Evolutionary conservation across 345 rosid genomes (phyloP), one percentile per base, ranked within the genome.

Genomic region (Orychophragmus violaceus): DNA sequence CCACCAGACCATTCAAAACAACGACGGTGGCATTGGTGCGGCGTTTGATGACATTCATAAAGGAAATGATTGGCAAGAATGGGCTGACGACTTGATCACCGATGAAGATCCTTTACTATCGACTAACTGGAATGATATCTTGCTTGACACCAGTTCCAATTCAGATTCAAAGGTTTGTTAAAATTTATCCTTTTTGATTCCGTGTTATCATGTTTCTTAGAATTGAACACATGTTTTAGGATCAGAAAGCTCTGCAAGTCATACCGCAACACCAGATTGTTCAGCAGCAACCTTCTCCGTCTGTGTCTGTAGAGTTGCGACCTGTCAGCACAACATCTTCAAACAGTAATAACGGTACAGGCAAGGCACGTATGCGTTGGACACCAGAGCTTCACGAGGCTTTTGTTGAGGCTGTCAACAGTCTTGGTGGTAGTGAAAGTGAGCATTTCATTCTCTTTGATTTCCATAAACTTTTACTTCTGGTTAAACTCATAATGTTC

Each of bases 351-450:
- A 76, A 29, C 9, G 75, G 67, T 30, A 25, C 71, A 2, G 70
- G 82, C 29, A 92, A 86, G 80, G 52, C 93, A 12, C 87, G 98
- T 65, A 89, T 92, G 93, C 95, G 98, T 4, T 92, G 98, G 98
- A 92, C 97, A 3, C 95, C 91, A 12, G 98, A 93, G 78, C 95
- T 90, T 83, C 98, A 93, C 32, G 98, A 90, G 77, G 82, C 95
- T 62, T 93, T 93, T 78, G 87, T 93, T 42, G 98, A 93, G 62
- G 97, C 97, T 84, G 94, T 93, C 61, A 85, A 82, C 69, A 78
- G 83, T 70, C 92, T 93, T 67, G 98, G 98, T 66, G 98, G 98
- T 21, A 72, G 96, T 77, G 98, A 93, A 75, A 80, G 97, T 93
- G 69, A 10, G 96, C 79, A 14, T 25, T 54, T 45, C 2, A 56